These are phyloP conservation scores for Physaria fendleri DNA, from an alignment of 345 rosid species.

Conservation along the genomic window DNA sequence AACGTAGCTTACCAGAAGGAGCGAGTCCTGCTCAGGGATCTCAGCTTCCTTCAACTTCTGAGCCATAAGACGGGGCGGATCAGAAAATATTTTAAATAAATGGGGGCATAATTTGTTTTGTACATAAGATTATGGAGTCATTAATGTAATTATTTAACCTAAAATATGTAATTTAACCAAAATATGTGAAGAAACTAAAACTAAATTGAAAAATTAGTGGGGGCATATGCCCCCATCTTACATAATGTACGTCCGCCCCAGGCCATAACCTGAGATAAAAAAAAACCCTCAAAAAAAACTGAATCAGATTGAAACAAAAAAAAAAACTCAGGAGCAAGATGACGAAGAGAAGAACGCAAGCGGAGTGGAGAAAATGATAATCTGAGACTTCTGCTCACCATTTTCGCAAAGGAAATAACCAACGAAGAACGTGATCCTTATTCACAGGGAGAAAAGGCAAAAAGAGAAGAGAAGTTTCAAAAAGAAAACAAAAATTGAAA, in stretches of 20 bases:
- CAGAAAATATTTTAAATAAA: too few species aligned
- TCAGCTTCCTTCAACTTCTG: slow-evolving; percentile 88
- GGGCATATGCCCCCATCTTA: too few species aligned
- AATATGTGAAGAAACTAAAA: too few species aligned
- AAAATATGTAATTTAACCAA: too few species aligned
- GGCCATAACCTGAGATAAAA: slow-evolving; percentile 53
- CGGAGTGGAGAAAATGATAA: slow-evolving; percentile 3
- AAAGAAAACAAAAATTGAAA: slow-evolving; percentile 25
- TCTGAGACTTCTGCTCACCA: slow-evolving; percentile 40
- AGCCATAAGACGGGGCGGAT: too few species aligned
- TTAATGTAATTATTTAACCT: too few species aligned
- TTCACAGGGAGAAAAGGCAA: background rate
- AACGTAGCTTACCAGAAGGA: slow-evolving; percentile 62
- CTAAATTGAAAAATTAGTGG: too few species aligned
- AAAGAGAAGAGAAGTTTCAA: background rate
- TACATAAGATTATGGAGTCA: too few species aligned
- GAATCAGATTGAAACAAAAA: background rate
- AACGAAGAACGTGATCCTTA: slow-evolving; percentile 1
- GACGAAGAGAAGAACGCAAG: background rate
- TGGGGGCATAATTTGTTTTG: too few species aligned
- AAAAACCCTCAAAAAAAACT: background rate
- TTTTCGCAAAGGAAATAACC: slow-evolving; percentile 28
- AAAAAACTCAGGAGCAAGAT: background rate
- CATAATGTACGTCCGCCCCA: too few species aligned
- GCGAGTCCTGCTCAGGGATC: slow-evolving; percentile 98